Evolutionary conservation across 2,329 filamentous ascomycete genomes (phyloP), one percentile per base, ranked within the genome.

Genomic region (Sporothrix mexicana): DNA sequence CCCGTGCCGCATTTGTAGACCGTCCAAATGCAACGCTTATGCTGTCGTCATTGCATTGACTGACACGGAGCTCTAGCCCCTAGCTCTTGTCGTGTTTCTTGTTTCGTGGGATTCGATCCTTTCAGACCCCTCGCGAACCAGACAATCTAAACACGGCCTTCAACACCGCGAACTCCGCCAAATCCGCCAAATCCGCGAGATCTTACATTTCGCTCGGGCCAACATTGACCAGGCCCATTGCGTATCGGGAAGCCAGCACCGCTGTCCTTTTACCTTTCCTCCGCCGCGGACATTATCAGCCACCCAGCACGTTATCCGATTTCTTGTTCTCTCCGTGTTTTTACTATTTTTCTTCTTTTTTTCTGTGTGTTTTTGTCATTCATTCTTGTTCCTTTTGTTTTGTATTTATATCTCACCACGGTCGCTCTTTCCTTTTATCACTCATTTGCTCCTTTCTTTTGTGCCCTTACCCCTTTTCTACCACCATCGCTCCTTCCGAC

Each of bases 171-270:
- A 53, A 15, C 23, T 12, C n/a, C 20, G 10, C 20, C 25, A 6
- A 15, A 55, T 12, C n/a, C 20, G 10, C 20, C 25, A 6, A 59
- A 41, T 30, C 62, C 43, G 15, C 57, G 36, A 49, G 30, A 66
- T 66, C 62, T 66, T 66, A 66, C 62, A n/a, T 30, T 49, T 47
- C n/a, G 20, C 13, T 66, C 62, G 45, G 62, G 43, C 43, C 13
- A 66, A 66, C 10, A 49, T 49, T 66, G 23, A 9, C 20, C 62
- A 49, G 59, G 30, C 30, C 51, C 7, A n/a, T 1, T 43, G 30
- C 45, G 43, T 66, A 6, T 15, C 15, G 36, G n/a, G 59, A 10
- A 43, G 9, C 43, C 36, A n/a, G 51, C 51, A n/a, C 45, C 3
- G 15, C 55, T 47, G n/a, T 10, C 43, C n/a, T 47, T 20, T 15